Percentiles rank a stretch among this genome's conserved stretches.
These are phyloP conservation scores for Lojkania enalia DNA, from an alignment of 2,329 filamentous ascomycete genomes.

Conservation along the genomic window DNA sequence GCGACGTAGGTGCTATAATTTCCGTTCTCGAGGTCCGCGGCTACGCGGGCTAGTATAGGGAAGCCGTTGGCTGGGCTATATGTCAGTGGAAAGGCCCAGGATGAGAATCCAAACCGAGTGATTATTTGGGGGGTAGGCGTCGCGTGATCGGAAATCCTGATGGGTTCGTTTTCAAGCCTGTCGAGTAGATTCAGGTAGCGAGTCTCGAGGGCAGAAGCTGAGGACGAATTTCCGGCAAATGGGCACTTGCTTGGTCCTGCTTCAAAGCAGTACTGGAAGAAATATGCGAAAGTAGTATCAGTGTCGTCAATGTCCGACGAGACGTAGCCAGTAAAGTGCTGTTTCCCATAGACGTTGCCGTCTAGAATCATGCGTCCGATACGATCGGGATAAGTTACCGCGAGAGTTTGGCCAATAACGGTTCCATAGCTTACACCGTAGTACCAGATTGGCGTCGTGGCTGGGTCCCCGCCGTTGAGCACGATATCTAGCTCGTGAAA, in stretches of 20 bases:
- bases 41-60: not conserved
- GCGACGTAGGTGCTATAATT: not conserved
- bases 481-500: slow-evolving; percentile 26
- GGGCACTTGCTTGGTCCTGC: not conserved
- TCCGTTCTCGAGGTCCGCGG: not conserved
- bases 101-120: not conserved
- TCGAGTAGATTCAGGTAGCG: not conserved
- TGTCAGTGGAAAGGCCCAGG: not conserved
- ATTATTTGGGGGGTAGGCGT: not conserved
- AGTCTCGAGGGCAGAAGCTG: not conserved
- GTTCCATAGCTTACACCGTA: slow-evolving; percentile 50
- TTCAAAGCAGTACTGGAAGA: slow-evolving; percentile 4
- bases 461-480: slow-evolving; percentile 20
- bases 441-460: slow-evolving; percentile 41
- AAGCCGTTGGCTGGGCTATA: not conserved
- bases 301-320: slow-evolving; percentile 1
- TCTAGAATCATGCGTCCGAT: slow-evolving; percentile 43
- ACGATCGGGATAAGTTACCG: slow-evolving; percentile 38
- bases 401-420: slow-evolving; percentile 49
- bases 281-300: not conserved
- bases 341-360: not conserved
- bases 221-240: not conserved
- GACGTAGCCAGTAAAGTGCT: not conserved
- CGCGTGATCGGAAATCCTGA: not conserved
- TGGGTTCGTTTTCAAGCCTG: not conserved